Conservation (phyloP, 2,329 filamentous ascomycete genomes). For the Phaeosphaeria sp. region DNA sequence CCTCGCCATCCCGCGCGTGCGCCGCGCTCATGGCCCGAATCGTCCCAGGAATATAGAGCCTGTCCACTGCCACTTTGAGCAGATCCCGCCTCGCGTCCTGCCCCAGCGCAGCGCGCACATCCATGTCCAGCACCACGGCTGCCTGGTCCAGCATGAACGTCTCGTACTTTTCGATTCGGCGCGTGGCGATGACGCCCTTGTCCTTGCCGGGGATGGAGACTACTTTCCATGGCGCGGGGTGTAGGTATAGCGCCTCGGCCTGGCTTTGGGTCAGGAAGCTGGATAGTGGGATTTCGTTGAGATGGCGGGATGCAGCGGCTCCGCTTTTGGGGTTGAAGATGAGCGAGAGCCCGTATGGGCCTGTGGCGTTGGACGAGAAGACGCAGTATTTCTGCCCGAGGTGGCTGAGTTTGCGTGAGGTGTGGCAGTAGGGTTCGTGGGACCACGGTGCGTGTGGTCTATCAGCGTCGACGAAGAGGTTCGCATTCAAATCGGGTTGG, state of each 20-base stretch:
- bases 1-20: neutral
- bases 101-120: constrained; percentile 7
- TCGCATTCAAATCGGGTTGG: constrained; percentile 3
- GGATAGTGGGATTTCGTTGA: constrained; percentile 14
- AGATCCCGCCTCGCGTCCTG: neutral
- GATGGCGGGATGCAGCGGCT: neutral
- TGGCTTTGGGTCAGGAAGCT: constrained; percentile 15
- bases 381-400: constrained; percentile 25
- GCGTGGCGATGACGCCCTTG: constrained; percentile 27
- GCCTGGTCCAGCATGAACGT: constrained; percentile 36
- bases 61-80: constrained; percentile 18
- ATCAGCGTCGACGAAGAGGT: neutral
- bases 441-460: constrained; percentile 21
- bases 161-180: constrained; percentile 24
- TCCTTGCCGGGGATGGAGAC: constrained; percentile 24
- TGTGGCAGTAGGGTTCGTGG: constrained; percentile 20
- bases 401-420: neutral
- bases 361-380: constrained; percentile 24
- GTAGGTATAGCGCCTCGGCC: constrained; percentile 1
- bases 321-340: constrained; percentile 19
- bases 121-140: constrained; percentile 19
- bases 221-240: constrained; percentile 19
- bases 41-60: constrained; percentile 12
- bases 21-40: constrained; percentile 21
- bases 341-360: constrained; percentile 19